A percentile compares a stretch with the other conserved stretches of the same genome.
Evolutionary conservation across 129 eudicot genomes (phyloP).

Genomic region (Artemisia argyi): DNA sequence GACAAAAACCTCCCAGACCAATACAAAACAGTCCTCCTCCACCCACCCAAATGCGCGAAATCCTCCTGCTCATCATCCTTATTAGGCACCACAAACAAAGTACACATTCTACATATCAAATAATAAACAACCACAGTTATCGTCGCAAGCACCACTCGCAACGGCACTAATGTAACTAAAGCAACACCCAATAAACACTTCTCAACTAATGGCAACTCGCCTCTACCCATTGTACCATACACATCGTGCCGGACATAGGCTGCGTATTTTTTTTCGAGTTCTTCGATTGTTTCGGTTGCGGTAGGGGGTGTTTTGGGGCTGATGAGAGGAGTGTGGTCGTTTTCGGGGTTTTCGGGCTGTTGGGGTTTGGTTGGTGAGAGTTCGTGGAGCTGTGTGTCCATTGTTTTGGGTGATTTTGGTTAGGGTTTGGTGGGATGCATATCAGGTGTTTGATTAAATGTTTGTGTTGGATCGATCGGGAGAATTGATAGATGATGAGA

Average conservation of each 20-base stretch:
- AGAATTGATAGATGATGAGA: too few relatives aligned
- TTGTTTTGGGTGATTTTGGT: neutral
- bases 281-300: conserved; percentile 35
- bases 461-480: conserved; percentile 10
- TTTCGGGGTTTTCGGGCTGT: conserved; percentile 15
- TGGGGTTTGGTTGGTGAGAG: conserved; percentile 34
- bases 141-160: conserved; percentile 51
- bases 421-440: neutral
- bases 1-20: conserved; percentile 71
- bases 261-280: conserved; percentile 81
- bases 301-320: conserved; percentile 31
- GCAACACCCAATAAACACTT: conserved; percentile 54
- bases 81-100: conserved; percentile 54
- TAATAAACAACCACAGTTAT: conserved; percentile 59
- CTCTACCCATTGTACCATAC: conserved; percentile 87
- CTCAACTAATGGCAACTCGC: conserved; percentile 61
- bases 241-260: conserved; percentile 75
- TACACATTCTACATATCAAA: conserved; percentile 67
- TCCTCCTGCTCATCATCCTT: conserved; percentile 78
- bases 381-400: conserved; percentile 60
- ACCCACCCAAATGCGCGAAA: conserved; percentile 83
- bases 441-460: neutral
- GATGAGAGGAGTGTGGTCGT: conserved; percentile 71
- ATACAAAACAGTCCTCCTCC: conserved; percentile 67
- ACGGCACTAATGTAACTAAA: conserved; percentile 55